These are phyloP conservation scores for Eucalyptus marginata DNA, from an alignment of 345 rosid species.

Conservation along the genomic window DNA sequence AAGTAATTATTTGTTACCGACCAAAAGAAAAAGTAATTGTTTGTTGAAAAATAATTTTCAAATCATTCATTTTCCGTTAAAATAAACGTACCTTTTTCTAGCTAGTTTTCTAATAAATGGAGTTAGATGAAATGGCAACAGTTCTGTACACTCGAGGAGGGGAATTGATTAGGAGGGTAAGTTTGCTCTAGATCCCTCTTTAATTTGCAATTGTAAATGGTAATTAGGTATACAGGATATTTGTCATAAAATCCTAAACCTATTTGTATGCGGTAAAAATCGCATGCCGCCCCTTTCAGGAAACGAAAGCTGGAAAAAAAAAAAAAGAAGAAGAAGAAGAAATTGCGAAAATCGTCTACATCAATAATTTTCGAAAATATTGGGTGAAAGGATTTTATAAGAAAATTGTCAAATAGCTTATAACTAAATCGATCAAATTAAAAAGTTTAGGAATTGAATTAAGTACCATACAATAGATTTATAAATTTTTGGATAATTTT, in stretches of 20 bases:
- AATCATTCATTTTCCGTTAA: fast-evolving
- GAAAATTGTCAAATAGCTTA: not conserved
- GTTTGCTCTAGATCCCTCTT: not conserved
- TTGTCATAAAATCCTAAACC: not conserved
- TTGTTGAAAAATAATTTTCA: fast-evolving
- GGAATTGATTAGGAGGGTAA: not conserved
- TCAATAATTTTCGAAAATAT: fast-evolving
- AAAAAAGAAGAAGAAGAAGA: too few species aligned
- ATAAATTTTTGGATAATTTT: not conserved
- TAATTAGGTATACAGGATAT: not conserved
- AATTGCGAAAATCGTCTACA: fast-evolving
- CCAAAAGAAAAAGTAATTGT: too few species aligned
- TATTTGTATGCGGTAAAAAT: fast-evolving
- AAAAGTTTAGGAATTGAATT: not conserved
- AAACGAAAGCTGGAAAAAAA: not conserved
- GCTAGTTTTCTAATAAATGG: not conserved
- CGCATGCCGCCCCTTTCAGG: fast-evolving
- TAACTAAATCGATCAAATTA: fast-evolving
- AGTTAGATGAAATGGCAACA: not conserved
- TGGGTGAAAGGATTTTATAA: not conserved
- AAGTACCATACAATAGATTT: fast-evolving
- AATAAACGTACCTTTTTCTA: not conserved
- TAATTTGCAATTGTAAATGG: not conserved
- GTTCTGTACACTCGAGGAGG: not conserved
- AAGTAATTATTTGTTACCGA: too few species aligned